These are phyloP conservation scores for Diaporthe citrichinensis DNA, from an alignment of 2,329 filamentous ascomycete species.

Conservation along the genomic window DNA sequence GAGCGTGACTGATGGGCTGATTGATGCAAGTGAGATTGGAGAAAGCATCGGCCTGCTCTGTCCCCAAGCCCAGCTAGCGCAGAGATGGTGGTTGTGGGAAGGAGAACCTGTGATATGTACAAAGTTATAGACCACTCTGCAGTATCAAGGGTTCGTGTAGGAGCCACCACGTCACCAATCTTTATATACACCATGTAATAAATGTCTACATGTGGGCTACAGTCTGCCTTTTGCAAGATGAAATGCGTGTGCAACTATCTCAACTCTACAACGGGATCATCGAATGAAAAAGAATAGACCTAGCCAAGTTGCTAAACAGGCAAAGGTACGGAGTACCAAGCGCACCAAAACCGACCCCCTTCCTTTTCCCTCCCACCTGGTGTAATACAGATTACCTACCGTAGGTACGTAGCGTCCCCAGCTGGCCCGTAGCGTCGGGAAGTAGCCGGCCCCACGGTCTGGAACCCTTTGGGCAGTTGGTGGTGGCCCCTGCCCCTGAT, in stretches of 20 bases:
- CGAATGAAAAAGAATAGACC: too few species aligned
- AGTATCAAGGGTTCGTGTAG: not conserved
- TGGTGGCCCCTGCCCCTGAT: not conserved
- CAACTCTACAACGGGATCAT: not conserved
- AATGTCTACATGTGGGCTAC: not conserved
- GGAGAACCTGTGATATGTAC: not conserved
- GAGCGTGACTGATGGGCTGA: not conserved
- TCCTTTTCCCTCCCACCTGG: not conserved
- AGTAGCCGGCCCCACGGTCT: slow-evolving; percentile 29
- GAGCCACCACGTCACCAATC: not conserved
- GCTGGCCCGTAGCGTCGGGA: slow-evolving; percentile 26
- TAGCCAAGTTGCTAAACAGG: not conserved
- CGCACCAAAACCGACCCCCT: not conserved
- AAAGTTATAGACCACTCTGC: not conserved
- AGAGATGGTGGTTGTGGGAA: not conserved
- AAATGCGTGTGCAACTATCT: not conserved
- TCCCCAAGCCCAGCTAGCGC: slow-evolving; percentile 10
- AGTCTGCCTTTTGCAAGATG: not conserved
- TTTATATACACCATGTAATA: not conserved
- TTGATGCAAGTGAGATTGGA: slow-evolving; percentile 26
- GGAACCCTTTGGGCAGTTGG: slow-evolving; percentile 6
- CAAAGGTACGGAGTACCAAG: not conserved
- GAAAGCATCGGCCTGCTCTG: not conserved
- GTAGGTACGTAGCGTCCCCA: not conserved
- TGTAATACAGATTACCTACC: not conserved